A percentile compares a stretch with the other conserved stretches of the same genome.
Evolutionary conservation across 2,329 filamentous ascomycete species (phyloP).

Genomic region (Fusarium devonianum): DNA sequence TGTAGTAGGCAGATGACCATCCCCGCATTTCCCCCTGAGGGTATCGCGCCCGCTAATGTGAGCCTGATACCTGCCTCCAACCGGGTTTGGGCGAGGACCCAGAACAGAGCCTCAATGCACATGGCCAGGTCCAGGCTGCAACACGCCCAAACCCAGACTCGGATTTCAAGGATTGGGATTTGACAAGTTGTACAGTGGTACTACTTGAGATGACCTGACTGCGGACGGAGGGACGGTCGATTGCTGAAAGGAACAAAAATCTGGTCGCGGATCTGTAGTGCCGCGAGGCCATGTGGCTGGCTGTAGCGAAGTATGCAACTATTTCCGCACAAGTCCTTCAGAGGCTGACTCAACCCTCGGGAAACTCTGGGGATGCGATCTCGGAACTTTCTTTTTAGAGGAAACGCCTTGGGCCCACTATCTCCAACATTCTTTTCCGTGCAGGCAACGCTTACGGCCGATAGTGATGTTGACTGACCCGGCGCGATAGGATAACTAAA

Average conservation of each 20-base stretch:
- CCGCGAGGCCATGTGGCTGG: constrained; percentile 1
- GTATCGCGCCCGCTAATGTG: constrained; percentile 7
- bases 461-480: no score
- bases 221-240: constrained; percentile 1
- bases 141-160: background rate
- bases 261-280: constrained; percentile 18
- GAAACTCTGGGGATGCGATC: constrained; percentile 14
- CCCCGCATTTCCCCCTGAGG: constrained; percentile 17
- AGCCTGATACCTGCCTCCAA: constrained; percentile 7
- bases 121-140: constrained; percentile 6
- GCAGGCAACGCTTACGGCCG: no score
- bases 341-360: constrained; percentile 18
- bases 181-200: background rate
- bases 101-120: constrained; percentile 28
- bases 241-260: constrained; percentile 8
- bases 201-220: constrained; percentile 3
- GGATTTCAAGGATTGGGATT: background rate
- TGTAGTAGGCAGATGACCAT: background rate
- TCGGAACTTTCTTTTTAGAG: constrained; percentile 7
- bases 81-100: constrained; percentile 3
- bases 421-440: no score
- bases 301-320: background rate
- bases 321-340: background rate
- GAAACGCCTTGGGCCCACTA: background rate
- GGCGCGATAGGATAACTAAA: no score